These are phyloP conservation scores for Starmera dryadoides DNA, from an alignment of 805 yeast species.

Conservation along the genomic window DNA sequence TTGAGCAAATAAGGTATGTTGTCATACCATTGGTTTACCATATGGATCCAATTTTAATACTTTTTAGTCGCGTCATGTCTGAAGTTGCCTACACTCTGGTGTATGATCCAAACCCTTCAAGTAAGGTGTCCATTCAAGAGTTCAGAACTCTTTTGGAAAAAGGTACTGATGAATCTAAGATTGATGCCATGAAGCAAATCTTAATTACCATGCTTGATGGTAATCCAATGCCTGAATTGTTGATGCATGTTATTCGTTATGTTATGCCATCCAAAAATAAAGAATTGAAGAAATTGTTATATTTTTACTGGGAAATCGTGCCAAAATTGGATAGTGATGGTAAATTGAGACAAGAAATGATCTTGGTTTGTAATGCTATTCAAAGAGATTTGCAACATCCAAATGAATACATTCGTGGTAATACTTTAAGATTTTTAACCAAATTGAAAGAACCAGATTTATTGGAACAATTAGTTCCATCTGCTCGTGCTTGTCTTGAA, in stretches of 20 bases:
- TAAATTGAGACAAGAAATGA: constrained; percentile 96
- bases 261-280: constrained; percentile 95
- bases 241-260: constrained; percentile 95
- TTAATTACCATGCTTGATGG: constrained; percentile 86
- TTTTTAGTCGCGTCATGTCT: constrained; percentile 10
- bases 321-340: constrained; percentile 86
- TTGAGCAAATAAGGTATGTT: too few relatives aligned
- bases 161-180: constrained; percentile 81
- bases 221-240: constrained; percentile 82
- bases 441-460: constrained; percentile 90
- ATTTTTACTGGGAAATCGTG: constrained; percentile 97
- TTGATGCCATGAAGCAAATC: constrained; percentile 84
- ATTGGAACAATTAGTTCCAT: constrained; percentile 91
- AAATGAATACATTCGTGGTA: constrained; percentile 94
- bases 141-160: constrained; percentile 75
- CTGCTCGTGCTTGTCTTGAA: constrained; percentile 83
- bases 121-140: constrained; percentile 57
- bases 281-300: constrained; percentile 83
- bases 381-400: constrained; percentile 98
- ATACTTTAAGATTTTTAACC: constrained; percentile 84
- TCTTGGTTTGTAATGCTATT: constrained; percentile 94
- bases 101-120: constrained; percentile 64
- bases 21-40: too few relatives aligned
- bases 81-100: constrained; percentile 68
- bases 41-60: too few relatives aligned